phyloP scores from a whole-genome alignment of 768 basidiomycete species.

The Lactarius evosmus region DNA sequence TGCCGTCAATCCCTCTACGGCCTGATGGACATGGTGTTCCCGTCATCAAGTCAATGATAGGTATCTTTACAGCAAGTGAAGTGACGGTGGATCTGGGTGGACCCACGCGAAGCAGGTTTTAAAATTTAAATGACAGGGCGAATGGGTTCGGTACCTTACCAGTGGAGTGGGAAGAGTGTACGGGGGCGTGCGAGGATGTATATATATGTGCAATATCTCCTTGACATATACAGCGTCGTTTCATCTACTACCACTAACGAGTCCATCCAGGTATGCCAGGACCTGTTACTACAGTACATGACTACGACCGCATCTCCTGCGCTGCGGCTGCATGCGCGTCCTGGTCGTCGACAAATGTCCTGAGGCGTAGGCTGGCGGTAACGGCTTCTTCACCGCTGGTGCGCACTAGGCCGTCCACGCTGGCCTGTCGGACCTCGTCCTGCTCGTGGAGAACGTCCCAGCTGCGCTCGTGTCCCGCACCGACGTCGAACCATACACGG shows the following conservation, averaged over 20 bases:
- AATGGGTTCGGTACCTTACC: too few relatives aligned
- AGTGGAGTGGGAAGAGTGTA: not conserved
- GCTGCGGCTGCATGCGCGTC: slow-evolving; percentile 64
- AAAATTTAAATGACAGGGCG: too few relatives aligned
- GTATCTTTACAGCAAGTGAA: not conserved
- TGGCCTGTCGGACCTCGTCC: slow-evolving; percentile 58
- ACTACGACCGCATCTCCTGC: slow-evolving; percentile 54
- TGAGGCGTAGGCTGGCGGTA: slow-evolving; percentile 61
- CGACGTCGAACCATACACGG: slow-evolving; percentile 58
- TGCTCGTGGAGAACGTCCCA: slow-evolving; percentile 49
- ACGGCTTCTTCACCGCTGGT: slow-evolving; percentile 71
- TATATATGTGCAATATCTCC: too few relatives aligned
- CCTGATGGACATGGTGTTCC: slow-evolving; percentile 30
- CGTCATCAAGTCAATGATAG: not conserved
- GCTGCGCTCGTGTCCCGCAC: slow-evolving; percentile 43
- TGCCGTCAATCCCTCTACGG: slow-evolving; percentile 63
- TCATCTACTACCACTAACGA: too few relatives aligned
- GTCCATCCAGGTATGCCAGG: not conserved
- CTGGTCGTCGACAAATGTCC: slow-evolving; percentile 66
- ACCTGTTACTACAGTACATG: not conserved
- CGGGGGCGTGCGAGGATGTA: not conserved
- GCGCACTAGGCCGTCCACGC: slow-evolving; percentile 61
- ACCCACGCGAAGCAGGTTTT: not conserved
- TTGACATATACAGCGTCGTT: too few relatives aligned
- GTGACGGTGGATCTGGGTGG: not conserved